Base-by-base conservation (phyloP, 208 protist species). In the Leishmania martiniquensis region DNA sequence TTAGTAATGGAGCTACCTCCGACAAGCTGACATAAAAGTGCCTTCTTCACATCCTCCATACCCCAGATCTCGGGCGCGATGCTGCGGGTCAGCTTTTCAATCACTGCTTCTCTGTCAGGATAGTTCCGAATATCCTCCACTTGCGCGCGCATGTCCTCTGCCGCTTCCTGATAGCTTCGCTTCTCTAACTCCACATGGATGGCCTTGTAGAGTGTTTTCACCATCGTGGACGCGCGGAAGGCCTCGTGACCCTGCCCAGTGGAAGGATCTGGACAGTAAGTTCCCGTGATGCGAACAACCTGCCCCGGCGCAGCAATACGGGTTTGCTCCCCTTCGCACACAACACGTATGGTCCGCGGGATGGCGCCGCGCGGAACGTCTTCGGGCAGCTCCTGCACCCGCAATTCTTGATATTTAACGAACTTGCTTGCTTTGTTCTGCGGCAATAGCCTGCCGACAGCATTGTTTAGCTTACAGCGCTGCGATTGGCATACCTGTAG, bases 11-110 rank as follows among this genome's bases (percentile, higher is more conserved):
- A 92, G n/a, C 99, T 99, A 44, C 99, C 99, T 9, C 99, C 99
- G 82, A 99, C 99, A 20, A 99, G 90, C 78, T 99, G 95, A 77
- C 96, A 99, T 13, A 99, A 85, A 12, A 99, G 76, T 47, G 98
- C 99, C 77, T 98, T 98, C 81, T 99, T 99, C 4, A 99, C 93
- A 77, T 99, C 98, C 49, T 99, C 97, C 87, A 99, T 93, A 63
- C 98, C 98, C 91, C 92, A 99, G 80, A 99, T 99, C 73, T 97
- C 96, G 10, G 99, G 99, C 10, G 99, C 99, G 25, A 99, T 85
- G 44, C 97, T 98, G 7, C 86, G 72, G 42, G 93, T 97, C 17
- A 99, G 87, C 45, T 99, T 99, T 44, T 99, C 99, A 42, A 99
- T 94, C 2, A 99, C 80, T 25, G 90, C 87, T 5, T 93, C 91